Percentiles rank a stretch among this genome's conserved stretches.
phyloP scores from a whole-genome alignment of 441 rosid genomes.

The Adansonia rubrostipa region DNA sequence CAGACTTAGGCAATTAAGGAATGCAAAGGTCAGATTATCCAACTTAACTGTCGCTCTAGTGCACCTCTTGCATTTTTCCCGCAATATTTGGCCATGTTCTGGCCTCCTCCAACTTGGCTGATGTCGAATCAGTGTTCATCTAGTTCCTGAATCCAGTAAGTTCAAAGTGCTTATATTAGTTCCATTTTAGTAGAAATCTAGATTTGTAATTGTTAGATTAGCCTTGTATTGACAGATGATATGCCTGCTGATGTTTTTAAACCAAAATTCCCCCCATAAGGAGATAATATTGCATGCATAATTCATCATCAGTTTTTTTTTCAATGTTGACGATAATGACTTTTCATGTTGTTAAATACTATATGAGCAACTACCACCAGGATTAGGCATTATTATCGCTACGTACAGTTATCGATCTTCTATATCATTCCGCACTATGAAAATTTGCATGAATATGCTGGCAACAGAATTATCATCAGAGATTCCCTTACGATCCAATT shows the following conservation, averaged over 20 bases:
- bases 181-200: constrained; percentile 1
- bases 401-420: background rate
- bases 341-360: background rate
- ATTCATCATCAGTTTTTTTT: background rate
- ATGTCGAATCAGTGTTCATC: background rate
- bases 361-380: background rate
- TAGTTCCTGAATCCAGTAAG: constrained; percentile 5
- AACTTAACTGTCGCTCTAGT: background rate
- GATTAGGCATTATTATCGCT: background rate
- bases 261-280: background rate
- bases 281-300: background rate
- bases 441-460: background rate
- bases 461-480: background rate
- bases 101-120: constrained; percentile 32
- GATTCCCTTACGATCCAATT: constrained; percentile 5
- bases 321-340: background rate
- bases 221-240: background rate
- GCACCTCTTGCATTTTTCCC: constrained; percentile 9
- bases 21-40: constrained; percentile 9
- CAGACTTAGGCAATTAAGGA: background rate
- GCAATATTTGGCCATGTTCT: constrained; percentile 15
- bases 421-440: background rate
- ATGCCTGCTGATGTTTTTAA: background rate
- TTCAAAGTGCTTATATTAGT: background rate
- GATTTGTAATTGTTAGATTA: background rate